Percentiles rank a stretch among this genome's conserved stretches.
These are phyloP conservation scores for Cyanidioschyzon merolae DNA, from an alignment of 23 red algal genomes.

Conservation along the genomic window DNA sequence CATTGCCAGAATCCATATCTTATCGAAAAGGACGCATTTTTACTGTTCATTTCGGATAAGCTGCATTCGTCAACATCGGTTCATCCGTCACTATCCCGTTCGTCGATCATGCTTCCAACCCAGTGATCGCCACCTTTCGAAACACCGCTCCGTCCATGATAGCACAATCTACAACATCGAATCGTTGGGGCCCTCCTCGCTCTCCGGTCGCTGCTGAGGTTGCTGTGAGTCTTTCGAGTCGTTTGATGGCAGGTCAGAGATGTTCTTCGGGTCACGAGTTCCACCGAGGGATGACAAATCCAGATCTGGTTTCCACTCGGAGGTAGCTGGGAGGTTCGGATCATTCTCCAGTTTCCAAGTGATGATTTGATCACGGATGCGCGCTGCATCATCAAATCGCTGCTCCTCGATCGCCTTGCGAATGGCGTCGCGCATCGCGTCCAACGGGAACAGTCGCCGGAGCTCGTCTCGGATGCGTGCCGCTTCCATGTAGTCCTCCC, in stretches of 20 bases:
- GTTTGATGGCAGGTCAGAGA: not conserved
- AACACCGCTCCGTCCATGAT: not conserved
- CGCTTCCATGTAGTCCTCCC: conserved; percentile 15
- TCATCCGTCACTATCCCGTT: not conserved
- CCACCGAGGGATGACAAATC: not conserved
- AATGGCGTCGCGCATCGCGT: not conserved
- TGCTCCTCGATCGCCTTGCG: not conserved
- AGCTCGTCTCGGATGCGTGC: conserved; percentile 6
- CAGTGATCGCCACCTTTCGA: not conserved
- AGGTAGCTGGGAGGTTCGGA: not conserved
- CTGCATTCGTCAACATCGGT: not conserved
- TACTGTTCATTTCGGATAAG: not conserved
- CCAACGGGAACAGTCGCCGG: not conserved
- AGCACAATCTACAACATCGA: not conserved
- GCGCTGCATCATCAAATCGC: not conserved
- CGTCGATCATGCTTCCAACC: not conserved
- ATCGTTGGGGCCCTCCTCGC: not conserved
- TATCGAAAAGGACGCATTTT: too few species aligned
- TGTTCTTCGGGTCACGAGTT: not conserved
- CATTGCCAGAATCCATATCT: too few species aligned
- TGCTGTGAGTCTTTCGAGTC: not conserved
- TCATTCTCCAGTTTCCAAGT: conserved; percentile 1
- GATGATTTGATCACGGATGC: conserved; percentile 9
- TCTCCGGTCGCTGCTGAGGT: not conserved
- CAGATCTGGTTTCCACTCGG: not conserved